Percentiles rank a stretch among this genome's conserved stretches.
Conservation (phyloP, 2,329 filamentous ascomycete species). For the Coniochaeta sp. region DNA sequence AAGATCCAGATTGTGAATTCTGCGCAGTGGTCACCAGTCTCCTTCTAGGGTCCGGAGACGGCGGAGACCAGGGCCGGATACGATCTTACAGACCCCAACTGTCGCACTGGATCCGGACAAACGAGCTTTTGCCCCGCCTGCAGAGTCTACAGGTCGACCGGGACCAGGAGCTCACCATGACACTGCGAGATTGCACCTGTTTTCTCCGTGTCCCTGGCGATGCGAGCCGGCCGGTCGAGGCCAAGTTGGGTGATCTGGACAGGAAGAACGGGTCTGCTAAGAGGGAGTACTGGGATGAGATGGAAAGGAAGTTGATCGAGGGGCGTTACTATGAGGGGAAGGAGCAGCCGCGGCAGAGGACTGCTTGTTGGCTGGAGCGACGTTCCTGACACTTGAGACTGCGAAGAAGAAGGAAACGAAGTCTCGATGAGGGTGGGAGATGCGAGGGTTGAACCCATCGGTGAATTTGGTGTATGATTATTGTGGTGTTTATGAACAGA, state of each 20-base stretch:
- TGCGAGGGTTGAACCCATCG: no score
- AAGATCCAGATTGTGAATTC: not conserved
- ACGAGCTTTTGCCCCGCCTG: slow-evolving; percentile 1
- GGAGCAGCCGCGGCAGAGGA: slow-evolving; percentile 13
- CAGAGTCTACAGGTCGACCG: not conserved
- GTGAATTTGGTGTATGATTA: no score
- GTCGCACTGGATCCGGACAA: slow-evolving; percentile 2
- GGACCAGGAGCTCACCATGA: slow-evolving; percentile 57
- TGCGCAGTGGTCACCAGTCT: not conserved
- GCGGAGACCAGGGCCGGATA: not conserved
- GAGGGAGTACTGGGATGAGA: slow-evolving; percentile 57
- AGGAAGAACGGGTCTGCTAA: slow-evolving; percentile 64
- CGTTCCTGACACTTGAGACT: no score
- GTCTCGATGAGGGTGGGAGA: no score
- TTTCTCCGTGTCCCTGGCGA: slow-evolving; percentile 53
- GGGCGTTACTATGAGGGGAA: slow-evolving; percentile 56
- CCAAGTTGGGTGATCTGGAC: slow-evolving; percentile 69
- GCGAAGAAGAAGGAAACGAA: no score
- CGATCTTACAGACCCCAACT: not conserved
- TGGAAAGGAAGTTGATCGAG: slow-evolving; percentile 55
- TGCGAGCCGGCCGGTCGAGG: slow-evolving; percentile 30
- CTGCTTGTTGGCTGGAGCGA: slow-evolving; percentile 16
- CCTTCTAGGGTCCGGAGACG: not conserved
- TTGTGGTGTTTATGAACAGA: no score
- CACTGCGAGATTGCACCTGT: slow-evolving; percentile 70